Evolutionary conservation across 805 yeast genomes (phyloP).

Genomic region (Candida ovalis): DNA sequence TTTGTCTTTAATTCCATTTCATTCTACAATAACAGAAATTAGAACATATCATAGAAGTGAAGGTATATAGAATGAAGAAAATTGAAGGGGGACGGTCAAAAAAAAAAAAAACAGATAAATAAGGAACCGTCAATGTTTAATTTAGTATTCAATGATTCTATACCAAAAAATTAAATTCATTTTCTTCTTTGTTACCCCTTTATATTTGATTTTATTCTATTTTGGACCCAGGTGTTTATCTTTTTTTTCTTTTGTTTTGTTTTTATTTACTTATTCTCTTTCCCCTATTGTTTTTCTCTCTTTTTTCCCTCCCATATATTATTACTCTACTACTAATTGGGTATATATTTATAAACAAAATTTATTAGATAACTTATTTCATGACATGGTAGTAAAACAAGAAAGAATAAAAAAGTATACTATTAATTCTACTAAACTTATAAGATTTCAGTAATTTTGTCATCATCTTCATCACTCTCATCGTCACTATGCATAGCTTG

Average conservation of each 20-base stretch:
- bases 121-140: too few species aligned
- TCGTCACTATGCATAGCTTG: conserved; percentile 45
- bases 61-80: neutral
- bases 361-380: neutral
- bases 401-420: neutral
- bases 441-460: conserved; percentile 50
- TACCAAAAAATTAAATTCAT: too few species aligned
- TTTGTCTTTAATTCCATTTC: neutral
- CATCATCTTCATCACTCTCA: conserved; percentile 47
- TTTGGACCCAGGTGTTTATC: too few species aligned
- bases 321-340: neutral
- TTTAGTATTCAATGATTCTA: too few species aligned
- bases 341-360: neutral
- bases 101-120: too few species aligned
- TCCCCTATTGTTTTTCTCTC: neutral
- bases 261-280: neutral
- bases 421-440: too few species aligned
- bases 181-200: too few species aligned
- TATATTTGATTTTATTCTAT: too few species aligned
- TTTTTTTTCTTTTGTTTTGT: too few species aligned
- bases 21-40: neutral
- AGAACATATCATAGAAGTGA: neutral
- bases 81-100: too few species aligned
- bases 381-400: neutral
- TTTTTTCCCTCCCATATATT: neutral